Evolutionary conservation across 2,329 filamentous ascomycete genomes (phyloP), one percentile per base, ranked within the genome.

Genomic region (Clonostachys solani): DNA sequence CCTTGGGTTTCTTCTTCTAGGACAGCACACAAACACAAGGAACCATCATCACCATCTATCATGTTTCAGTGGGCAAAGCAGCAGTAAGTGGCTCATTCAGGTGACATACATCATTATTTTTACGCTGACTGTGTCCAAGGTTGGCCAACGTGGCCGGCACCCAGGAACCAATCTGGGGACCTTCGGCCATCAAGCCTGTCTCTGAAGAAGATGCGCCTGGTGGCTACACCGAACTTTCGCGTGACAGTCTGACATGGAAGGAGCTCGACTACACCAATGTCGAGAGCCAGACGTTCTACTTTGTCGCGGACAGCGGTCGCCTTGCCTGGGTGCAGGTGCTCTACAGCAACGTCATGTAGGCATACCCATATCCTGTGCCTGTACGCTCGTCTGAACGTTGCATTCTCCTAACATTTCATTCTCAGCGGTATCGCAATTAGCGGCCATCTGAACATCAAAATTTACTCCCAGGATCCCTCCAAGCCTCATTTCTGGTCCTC

Each of bases 51-150:
- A 23, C 6, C 40, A 15, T 17, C 46, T 23, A 23, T 29, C 68
- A 94, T 89, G 85, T 92, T 95, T 77, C 94, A 90, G 77, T 96
- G 91, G 91, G 86, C 91, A 59, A 94, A 95, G 74, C 87, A 92
- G 71, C 84, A 87, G 90, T 94, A 77, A 71, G 88, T 46, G 52
- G 46, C 52, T 46, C 50, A 58, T 48, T 57, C 53, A 47, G 52
- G 16, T 33, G 12, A n/a, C 6, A 13, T 42, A 8, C 23, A 10
- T n/a, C 42, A 10, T 29, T 29, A 10, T 29, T 29, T 29, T 16
- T 19, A 3, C 16, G 18, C 43, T 56, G 38, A 34, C 44, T 29
- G 8, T 37, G 42, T 37, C 35, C 33, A 50, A 86, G 81, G 67
- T 69, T 86, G 70, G 81, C 79, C 67, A 78, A 92, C 69, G 91